phyloP scores from a whole-genome alignment of 148 eudicot genomes.

The Polygonum aviculare region DNA sequence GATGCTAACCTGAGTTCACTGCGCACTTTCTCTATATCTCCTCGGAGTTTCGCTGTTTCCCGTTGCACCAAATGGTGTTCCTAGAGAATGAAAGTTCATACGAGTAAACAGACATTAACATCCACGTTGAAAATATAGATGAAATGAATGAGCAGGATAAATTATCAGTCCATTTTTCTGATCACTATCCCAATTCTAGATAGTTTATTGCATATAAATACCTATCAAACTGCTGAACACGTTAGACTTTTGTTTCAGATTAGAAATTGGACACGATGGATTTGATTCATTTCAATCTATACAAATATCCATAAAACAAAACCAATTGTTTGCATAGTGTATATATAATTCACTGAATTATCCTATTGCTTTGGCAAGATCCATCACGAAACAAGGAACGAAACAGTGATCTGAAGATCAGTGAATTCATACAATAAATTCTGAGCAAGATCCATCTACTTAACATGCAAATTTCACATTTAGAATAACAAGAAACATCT shows the following conservation, averaged over 20 bases:
- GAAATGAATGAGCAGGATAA: not conserved
- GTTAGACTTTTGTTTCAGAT: conserved; percentile 49
- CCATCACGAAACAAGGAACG: no score
- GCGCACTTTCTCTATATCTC: conserved; percentile 71
- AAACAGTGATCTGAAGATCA: not conserved
- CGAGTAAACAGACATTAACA: not conserved
- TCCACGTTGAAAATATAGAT: not conserved
- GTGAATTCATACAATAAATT: no score
- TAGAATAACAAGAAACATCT: conserved; percentile 27
- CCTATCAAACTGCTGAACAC: no score
- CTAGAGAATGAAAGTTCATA: conserved; percentile 26
- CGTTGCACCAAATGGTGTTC: conserved; percentile 75
- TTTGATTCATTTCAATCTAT: conserved; percentile 66
- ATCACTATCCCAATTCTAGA: not conserved
- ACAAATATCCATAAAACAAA: conserved; percentile 10
- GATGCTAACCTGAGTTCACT: conserved; percentile 57
- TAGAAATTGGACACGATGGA: conserved; percentile 68
- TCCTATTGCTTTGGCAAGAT: no score
- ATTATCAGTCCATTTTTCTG: not conserved
- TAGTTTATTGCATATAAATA: not conserved
- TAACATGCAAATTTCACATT: no score
- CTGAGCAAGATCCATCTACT: not conserved
- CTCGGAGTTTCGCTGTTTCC: conserved; percentile 62
- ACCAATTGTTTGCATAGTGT: not conserved
- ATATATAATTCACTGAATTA: no score